A percentile compares a stretch with the other conserved stretches of the same genome.
Evolutionary conservation across 495 filamentous ascomycete species (phyloP).

Genomic region (Trichoderma virens): DNA sequence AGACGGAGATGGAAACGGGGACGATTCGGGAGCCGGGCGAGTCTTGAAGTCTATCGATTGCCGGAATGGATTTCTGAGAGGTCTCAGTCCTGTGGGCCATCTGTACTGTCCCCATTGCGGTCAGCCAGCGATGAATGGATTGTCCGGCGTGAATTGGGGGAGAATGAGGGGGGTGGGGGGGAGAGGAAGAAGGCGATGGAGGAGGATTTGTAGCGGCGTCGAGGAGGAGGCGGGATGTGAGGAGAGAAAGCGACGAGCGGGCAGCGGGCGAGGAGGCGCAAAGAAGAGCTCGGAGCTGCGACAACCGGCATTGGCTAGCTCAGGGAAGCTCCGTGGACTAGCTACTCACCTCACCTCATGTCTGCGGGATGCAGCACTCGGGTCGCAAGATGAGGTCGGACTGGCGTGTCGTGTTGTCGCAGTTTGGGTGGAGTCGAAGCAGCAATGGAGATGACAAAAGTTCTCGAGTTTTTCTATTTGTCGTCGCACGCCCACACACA

Average conservation of each 20-base stretch:
- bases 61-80: slow-evolving; percentile 32
- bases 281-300: slow-evolving; percentile 9
- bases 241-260: neutral
- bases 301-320: slow-evolving; percentile 2
- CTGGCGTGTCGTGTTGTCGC: neutral
- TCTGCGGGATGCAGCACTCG: neutral
- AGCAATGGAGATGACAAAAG: neutral
- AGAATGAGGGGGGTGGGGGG: neutral
- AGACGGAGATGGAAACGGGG: slow-evolving; percentile 32
- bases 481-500: neutral
- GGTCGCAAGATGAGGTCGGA: slow-evolving; percentile 1
- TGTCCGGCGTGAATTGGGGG: slow-evolving; percentile 19
- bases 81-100: slow-evolving; percentile 44
- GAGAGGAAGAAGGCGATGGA: slow-evolving; percentile 6
- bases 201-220: neutral
- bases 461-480: neutral
- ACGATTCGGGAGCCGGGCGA: slow-evolving; percentile 37
- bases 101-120: slow-evolving; percentile 25
- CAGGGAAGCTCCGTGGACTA: neutral
- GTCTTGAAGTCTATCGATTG: slow-evolving; percentile 28
- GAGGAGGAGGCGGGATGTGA: neutral
- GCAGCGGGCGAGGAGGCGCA: slow-evolving; percentile 4
- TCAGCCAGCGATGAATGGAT: slow-evolving; percentile 13
- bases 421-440: slow-evolving; percentile 1
- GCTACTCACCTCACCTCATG: slow-evolving; percentile 7